Base-by-base conservation (phyloP, 1,284 basidiomycete species). In the Anthracocystis panici-leucophaei region DNA sequence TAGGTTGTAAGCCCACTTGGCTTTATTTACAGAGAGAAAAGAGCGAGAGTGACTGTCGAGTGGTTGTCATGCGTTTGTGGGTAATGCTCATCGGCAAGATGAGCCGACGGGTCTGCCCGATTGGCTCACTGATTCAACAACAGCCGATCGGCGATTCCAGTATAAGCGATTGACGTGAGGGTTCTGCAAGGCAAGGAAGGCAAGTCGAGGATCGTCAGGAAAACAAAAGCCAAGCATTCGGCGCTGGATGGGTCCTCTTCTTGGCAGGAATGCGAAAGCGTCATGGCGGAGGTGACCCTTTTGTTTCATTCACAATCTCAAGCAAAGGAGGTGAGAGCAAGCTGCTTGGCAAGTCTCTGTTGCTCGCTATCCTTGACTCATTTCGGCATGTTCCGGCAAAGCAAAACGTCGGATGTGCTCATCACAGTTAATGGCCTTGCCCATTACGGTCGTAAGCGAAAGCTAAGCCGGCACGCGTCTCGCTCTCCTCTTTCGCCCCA, bases 201-300 rank as follows among this genome's bases (percentile, higher is more conserved):
- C n/a, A n/a, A n/a, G n/a, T n/a, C n/a, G n/a, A n/a, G n/a, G n/a
- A n/a, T n/a, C n/a, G n/a, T n/a, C n/a, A n/a, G n/a, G n/a, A n/a
- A n/a, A n/a, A n/a, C n/a, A n/a, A n/a, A n/a, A 46, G 45, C 45
- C 45, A 46, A 46, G 45, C 45, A 25, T 46, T 46, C 27, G 45
- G 45, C 25, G 23, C n/a, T 42, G 41, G 9, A 11, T 42, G 41
- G 18, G 45, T 7, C 23, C 45, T 46, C 23, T 25, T 48, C 46
- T 48, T 48, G 46, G 46, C 46, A 48, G 46, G 46, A 48, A 48
- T 48, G 46, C 46, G 27, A 29, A 38, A 38, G 35, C 4, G 35
- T 16, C 35, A 14, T 38, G 35, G 14, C 35, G 31, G 31, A 10
- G 31, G 31, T 33, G 45, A 14, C 14, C 45, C 23, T 14, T 7